Evolutionary conservation across 2,329 filamentous ascomycete species (phyloP).

Genomic region (Fusarium redolens): DNA sequence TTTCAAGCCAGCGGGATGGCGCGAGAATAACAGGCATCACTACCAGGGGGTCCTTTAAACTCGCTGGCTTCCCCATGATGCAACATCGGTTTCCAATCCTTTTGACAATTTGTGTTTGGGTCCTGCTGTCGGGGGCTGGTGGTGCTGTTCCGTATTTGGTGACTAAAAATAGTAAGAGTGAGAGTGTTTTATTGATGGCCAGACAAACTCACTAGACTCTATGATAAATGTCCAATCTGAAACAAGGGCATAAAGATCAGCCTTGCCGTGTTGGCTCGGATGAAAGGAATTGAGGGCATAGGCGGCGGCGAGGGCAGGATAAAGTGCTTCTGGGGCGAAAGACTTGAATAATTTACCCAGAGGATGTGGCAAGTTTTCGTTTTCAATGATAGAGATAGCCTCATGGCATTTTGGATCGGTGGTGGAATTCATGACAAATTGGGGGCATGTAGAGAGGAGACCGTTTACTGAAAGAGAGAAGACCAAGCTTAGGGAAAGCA

Average conservation of each 20-base stretch:
- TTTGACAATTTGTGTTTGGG: neutral
- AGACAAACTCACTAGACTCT: rapidly evolving
- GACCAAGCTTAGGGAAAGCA: too few relatives aligned
- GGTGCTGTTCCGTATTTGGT: neutral
- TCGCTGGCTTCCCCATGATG: neutral
- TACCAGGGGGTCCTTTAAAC: neutral
- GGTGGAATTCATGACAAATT: neutral
- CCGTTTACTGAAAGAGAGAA: too few relatives aligned
- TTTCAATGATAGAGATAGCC: neutral
- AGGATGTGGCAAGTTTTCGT: rapidly evolving
- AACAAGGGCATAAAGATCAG: rapidly evolving
- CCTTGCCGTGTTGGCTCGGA: rapidly evolving
- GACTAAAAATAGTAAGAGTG: neutral
- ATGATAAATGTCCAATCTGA: neutral
- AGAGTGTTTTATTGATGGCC: rapidly evolving
- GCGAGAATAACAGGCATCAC: neutral
- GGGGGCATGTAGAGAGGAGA: too few relatives aligned
- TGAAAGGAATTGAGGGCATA: rapidly evolving
- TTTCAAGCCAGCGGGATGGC: neutral
- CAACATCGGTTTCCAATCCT: neutral
- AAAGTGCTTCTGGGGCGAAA: rapidly evolving
- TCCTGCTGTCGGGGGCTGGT: neutral
- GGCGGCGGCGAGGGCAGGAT: rapidly evolving
- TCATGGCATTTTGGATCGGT: neutral
- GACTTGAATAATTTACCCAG: rapidly evolving